Conservation (phyloP, 352 stramenopile species). For the Poterioochromonas sp. region DNA sequence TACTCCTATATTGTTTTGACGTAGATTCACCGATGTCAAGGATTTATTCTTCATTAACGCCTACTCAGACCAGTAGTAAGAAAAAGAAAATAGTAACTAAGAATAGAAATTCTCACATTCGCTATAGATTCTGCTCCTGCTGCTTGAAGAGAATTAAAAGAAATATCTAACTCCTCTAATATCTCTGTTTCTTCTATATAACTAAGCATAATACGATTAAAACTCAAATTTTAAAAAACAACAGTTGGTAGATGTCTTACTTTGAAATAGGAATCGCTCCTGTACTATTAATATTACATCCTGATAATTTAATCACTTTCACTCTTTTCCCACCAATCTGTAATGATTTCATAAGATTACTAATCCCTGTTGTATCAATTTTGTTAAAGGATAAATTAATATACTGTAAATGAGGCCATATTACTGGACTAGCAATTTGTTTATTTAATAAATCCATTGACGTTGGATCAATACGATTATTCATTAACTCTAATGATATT, state of each 20-base stretch:
- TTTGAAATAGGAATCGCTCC: background rate
- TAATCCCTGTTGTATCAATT: background rate
- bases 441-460: slow-evolving; percentile 11
- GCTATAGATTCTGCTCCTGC: slow-evolving; percentile 4
- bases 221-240: no score
- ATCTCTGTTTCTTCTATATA: background rate
- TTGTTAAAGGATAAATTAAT: slow-evolving; percentile 13
- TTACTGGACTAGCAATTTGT: background rate
- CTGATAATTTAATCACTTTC: background rate
- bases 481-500: background rate
- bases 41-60: background rate
- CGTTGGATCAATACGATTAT: background rate
- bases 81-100: no score
- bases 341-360: background rate
- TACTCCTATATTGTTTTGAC: slow-evolving; percentile 19
- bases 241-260: no score
- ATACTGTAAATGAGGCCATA: background rate
- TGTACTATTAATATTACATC: background rate
- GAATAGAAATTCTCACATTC: background rate
- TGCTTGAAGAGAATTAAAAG: slow-evolving; percentile 9
- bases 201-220: background rate
- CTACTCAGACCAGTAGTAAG: background rate
- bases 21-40: background rate
- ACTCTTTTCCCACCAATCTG: background rate
- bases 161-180: slow-evolving; percentile 14